Base-by-base conservation (phyloP, 2,329 filamentous ascomycete genomes). In the Fusarium begoniae region DNA sequence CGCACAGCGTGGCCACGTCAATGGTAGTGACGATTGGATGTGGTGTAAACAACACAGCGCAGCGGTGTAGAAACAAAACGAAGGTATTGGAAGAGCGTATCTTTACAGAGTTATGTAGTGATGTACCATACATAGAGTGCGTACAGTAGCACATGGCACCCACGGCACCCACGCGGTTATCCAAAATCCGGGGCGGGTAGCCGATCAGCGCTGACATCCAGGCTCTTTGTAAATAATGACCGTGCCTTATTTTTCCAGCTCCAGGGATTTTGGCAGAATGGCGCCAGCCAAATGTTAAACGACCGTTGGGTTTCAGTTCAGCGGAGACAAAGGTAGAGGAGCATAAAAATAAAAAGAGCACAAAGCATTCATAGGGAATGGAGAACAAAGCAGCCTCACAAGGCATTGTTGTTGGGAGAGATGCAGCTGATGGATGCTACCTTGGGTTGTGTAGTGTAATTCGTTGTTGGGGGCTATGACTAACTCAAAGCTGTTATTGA, bases 141-240 rank as follows among this genome's bases (percentile, higher is more conserved):
- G 45, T 71, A 70, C 70, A 67, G 47, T 62, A 60, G 64, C 56
- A 70, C 37, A 55, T 50, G 65, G 63, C 48, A 53, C 35, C 43
- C 48, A 56, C 45, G 61, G 63, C 43, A 53, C 40, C 40, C 50
- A 57, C 60, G 58, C 58, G 51, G 63, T 35, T 35, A 35, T 35
- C 32, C 32, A 35, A 35, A 35, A 35, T 35, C 32, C 32, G 32
- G 76, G 76, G 75, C 75, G 75, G 75, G 64, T 76, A 73, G 50
- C 68, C 72, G 76, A 78, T 76, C 76, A 74, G 68, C 66, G 75
- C 68, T 77, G 53, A 40, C 51, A 47, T 17, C 20, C 48, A 56
- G 30, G 32, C 32, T 35, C 32, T 35, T 35, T 35, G 15, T 17
- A 35, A 24, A 30, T 37, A 57, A 30, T 47, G 51, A 43, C 55